phyloP scores from a whole-genome alignment of 345 rosid genomes.

The Lepidium didymum region DNA sequence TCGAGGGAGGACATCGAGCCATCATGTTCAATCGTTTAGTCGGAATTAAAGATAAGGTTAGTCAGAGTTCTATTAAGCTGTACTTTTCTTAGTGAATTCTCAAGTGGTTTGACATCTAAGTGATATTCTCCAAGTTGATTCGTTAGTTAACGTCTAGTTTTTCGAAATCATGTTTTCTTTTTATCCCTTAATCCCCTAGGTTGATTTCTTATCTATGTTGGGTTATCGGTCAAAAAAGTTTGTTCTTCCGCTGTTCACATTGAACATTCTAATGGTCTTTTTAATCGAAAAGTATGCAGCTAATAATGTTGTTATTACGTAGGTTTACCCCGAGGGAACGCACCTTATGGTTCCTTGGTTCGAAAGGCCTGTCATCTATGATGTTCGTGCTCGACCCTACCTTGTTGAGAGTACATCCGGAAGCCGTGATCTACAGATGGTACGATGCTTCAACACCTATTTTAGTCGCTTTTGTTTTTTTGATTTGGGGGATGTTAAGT shows the following conservation, averaged over 20 bases:
- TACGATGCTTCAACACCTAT: conserved; percentile 16
- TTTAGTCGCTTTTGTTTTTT: neutral
- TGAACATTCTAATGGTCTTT: neutral
- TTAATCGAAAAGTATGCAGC: neutral
- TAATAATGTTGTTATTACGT: conserved; percentile 7
- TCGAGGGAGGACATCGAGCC: conserved; percentile 31
- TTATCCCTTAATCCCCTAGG: neutral
- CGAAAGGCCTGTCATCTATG: conserved; percentile 80
- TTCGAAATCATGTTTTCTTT: neutral
- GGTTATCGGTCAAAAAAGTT: neutral
- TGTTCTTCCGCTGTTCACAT: neutral
- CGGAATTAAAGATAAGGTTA: conserved; percentile 28
- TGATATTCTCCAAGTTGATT: neutral
- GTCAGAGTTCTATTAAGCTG: neutral
- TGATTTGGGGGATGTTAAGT: neutral
- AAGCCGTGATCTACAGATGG: conserved; percentile 95
- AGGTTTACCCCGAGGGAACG: conserved; percentile 94
- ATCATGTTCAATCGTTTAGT: conserved; percentile 31
- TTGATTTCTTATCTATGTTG: neutral
- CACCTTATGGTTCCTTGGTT: conserved; percentile 87
- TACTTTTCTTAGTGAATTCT: neutral
- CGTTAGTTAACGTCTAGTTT: neutral
- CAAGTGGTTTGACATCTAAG: neutral
- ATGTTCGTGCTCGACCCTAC: conserved; percentile 84
- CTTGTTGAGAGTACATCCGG: conserved; percentile 87